Base-by-base conservation (phyloP, 768 basidiomycete species). In the Leccinellum rugosiceps region DNA sequence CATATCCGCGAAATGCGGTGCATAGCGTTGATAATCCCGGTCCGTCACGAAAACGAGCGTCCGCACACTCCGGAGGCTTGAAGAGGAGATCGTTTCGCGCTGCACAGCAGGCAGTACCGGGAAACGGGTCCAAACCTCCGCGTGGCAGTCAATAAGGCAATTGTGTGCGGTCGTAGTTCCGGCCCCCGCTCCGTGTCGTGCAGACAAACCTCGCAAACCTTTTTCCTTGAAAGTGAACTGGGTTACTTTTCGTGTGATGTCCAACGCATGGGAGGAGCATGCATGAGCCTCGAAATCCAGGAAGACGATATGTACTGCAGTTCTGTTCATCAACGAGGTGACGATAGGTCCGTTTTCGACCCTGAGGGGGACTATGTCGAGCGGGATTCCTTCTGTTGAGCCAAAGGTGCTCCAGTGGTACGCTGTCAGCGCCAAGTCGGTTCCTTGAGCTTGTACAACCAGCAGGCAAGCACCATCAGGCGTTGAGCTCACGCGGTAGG, bases 381-480 rank as follows among this genome's bases (percentile, higher is more conserved):
- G 63, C 0, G 30, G 17, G n/a, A 77, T 78, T 19, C 83, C 84
- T 13, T 72, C 63, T 0, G 75, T 71, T 0, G 80, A 78, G 3
- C 84, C 85, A 56, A 86, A 84, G 1, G 82, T 81, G 10, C 69
- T 72, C 81, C 80, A 83, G 61, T 85, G 85, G 59, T 79, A 83
- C 0, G 77, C 77, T 2, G 69, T 74, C 5, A 80, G 19, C 1
- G 38, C 19, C 49, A 67, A 21, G 49, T 46, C 51, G 35, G 4
- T 57, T 30, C 26, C 59, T 28, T 63, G 51, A 1, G 52, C 50
- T 41, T 75, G 70, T 6, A 73, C 60, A 2, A 74, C 65, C 23
- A 84, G 34, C 19, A 85, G 63, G 60, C 83, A 84, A 21, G 83
- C 73, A 0, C 81, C 83, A 60, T 85, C 83, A 0, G 83, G 82